Evolutionary conservation across 139 green algal species (phyloP), one percentile per base, ranked within the genome.

Genomic region (Chlamydomonas sp.): DNA sequence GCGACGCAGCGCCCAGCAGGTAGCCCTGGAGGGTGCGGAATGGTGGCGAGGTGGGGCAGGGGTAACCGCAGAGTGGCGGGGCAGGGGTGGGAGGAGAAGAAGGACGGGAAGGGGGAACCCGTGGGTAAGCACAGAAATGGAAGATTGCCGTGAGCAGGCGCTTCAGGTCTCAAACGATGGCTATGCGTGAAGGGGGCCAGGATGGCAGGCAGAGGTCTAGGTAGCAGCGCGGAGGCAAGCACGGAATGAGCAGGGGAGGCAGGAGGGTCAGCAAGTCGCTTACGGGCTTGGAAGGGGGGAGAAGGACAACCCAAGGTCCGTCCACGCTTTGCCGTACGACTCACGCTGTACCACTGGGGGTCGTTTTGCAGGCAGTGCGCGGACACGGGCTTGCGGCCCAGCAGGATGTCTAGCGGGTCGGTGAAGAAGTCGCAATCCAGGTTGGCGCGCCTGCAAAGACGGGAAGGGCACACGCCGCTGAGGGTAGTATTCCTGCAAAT

Each of bases 361-460:
- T 97, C 91, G 15, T 95, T 94, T 59, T 93, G 86, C 9, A 97
- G 85, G 92, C 96, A 98, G 89, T 96, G 92, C 2, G 96, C 96
- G 3, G 94, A 96, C 63, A 89, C 84, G 77, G 88, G 88, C 72
- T 63, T n/a, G 1, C 77, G 77, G 58, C 80, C 90, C 15, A 93
- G 20, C 18, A 92, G 63, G 10, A 96, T 92, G 77, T 94, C 84
- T 15, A 95, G 77, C 0, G 80, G 88, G 78, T 91, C 66, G 12
- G 63, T 80, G 20, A 92, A 95, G 59, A 97, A 94, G 87, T 95
- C 89, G 88, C 95, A 97, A 80, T 97, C 88, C 82, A 97, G 79
- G 79, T 94, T 95, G 79, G 89, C 95, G 14, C 94, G 85, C 49
- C 91, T 96, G 90, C 62, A 72, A 61, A 3, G 60, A 59, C 4